Evolutionary conservation across 768 basidiomycete species (phyloP).

Genomic region (Chalciporus pseudorubinellus): DNA sequence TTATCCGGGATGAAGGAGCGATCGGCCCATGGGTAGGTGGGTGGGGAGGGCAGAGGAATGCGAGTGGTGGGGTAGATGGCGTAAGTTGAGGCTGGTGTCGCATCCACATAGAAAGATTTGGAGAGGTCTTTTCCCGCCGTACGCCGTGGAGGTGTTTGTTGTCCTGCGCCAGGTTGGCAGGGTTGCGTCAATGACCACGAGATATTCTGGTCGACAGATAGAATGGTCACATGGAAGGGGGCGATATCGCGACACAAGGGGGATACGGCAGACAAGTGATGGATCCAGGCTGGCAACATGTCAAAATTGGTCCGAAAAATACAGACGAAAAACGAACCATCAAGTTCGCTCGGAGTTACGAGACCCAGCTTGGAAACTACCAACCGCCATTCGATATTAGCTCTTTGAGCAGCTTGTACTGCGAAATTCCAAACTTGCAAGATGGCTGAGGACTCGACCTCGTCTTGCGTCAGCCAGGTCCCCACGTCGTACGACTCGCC

Average conservation of each 20-base stretch:
- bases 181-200: slow-evolving; percentile 55
- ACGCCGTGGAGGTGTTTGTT: slow-evolving; percentile 28
- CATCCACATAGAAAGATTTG: slow-evolving; percentile 34
- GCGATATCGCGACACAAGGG: slow-evolving; percentile 41
- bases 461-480: slow-evolving; percentile 61
- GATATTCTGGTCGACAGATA: slow-evolving; percentile 57
- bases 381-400: slow-evolving; percentile 78
- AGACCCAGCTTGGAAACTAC: slow-evolving; percentile 67
- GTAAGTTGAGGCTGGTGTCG: slow-evolving; percentile 45
- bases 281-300: slow-evolving; percentile 57
- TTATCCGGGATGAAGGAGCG: slow-evolving; percentile 35
- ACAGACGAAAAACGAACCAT: slow-evolving; percentile 47
- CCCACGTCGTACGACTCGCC: slow-evolving; percentile 72
- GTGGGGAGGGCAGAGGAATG: slow-evolving; percentile 44
- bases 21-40: slow-evolving; percentile 23
- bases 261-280: slow-evolving; percentile 44
- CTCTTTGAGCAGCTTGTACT: slow-evolving; percentile 55
- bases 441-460: slow-evolving; percentile 46
- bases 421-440: slow-evolving; percentile 72
- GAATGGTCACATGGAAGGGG: slow-evolving; percentile 57
- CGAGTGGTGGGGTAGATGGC: slow-evolving; percentile 43
- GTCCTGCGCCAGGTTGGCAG: slow-evolving; percentile 23
- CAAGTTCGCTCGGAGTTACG: slow-evolving; percentile 57
- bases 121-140: slow-evolving; percentile 30
- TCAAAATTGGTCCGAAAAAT: slow-evolving; percentile 2